Conservation (phyloP, 768 basidiomycete species). For the Suillus variegatus region DNA sequence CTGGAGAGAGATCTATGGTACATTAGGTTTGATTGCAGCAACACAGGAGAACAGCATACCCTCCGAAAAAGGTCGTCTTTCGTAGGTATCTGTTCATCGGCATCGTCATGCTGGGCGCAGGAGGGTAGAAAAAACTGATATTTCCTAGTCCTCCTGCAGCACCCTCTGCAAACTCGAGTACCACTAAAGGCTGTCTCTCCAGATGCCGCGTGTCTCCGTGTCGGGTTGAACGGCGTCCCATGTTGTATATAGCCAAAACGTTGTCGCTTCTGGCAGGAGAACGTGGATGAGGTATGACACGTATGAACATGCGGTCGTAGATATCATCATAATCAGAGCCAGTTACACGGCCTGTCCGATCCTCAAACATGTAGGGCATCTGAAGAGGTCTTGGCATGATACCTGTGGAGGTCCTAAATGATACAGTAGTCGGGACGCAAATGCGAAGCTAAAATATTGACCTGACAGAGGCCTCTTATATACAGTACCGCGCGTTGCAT, state of each 20-base stretch:
- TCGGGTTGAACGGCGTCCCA: conserved; percentile 64
- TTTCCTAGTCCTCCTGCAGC: conserved; percentile 59
- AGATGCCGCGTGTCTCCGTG: conserved; percentile 56
- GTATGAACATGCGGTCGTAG: conserved; percentile 75
- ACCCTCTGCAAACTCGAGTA: conserved; percentile 54
- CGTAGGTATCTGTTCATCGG: conserved; percentile 67
- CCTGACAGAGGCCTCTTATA: neutral
- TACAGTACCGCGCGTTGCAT: neutral
- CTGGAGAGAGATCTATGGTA: conserved; percentile 58
- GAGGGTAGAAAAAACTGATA: conserved; percentile 50
- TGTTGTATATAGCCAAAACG: conserved; percentile 60
- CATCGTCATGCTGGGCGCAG: conserved; percentile 40
- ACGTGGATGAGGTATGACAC: conserved; percentile 53
- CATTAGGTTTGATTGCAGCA: neutral
- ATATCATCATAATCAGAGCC: conserved; percentile 74
- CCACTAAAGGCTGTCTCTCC: conserved; percentile 51
- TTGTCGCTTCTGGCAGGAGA: conserved; percentile 28
- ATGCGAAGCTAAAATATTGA: neutral
- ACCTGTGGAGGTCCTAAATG: neutral
- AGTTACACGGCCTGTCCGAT: conserved; percentile 58
- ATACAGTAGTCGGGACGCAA: neutral
- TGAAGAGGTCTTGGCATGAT: conserved; percentile 24
- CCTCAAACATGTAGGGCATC: conserved; percentile 64
- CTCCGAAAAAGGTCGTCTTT: conserved; percentile 64
- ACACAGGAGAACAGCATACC: conserved; percentile 43